These are phyloP conservation scores for Corrigiola litoralis DNA, from an alignment of 179 eudicot genomes.

Conservation along the genomic window DNA sequence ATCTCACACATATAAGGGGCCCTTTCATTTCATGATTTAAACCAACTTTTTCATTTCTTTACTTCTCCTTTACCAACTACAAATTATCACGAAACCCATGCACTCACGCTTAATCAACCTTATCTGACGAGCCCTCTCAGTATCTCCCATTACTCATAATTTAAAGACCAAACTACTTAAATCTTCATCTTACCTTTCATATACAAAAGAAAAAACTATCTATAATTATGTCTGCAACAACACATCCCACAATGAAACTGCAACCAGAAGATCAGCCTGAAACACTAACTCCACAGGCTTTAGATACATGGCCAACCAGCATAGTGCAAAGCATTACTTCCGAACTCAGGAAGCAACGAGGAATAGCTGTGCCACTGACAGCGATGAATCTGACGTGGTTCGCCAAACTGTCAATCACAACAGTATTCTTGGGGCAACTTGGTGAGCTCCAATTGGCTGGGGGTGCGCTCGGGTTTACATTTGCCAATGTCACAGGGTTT, in stretches of 20 bases:
- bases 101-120: conserved; percentile 19
- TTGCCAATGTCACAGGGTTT: conserved; percentile 88
- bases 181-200: background rate
- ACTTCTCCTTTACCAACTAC: background rate
- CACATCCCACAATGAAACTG: background rate
- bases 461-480: conserved; percentile 76
- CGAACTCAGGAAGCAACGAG: conserved; percentile 60
- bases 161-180: background rate
- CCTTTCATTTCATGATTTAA: background rate
- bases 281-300: background rate
- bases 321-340: conserved; percentile 7
- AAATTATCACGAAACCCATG: conserved; percentile 19
- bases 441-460: conserved; percentile 83
- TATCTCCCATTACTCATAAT: background rate
- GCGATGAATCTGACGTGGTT: conserved; percentile 90
- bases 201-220: too few species aligned
- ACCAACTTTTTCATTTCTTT: conserved; percentile 1
- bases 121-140: conserved; percentile 9
- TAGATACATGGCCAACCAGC: background rate
- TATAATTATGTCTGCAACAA: conserved; percentile 17
- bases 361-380: conserved; percentile 48
- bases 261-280: background rate
- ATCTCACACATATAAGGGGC: background rate
- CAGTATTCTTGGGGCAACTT: conserved; percentile 67
- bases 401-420: conserved; percentile 64